phyloP scores from a whole-genome alignment of 2,329 filamentous ascomycete genomes.

The Paecilomyces dactylethromorphus region DNA sequence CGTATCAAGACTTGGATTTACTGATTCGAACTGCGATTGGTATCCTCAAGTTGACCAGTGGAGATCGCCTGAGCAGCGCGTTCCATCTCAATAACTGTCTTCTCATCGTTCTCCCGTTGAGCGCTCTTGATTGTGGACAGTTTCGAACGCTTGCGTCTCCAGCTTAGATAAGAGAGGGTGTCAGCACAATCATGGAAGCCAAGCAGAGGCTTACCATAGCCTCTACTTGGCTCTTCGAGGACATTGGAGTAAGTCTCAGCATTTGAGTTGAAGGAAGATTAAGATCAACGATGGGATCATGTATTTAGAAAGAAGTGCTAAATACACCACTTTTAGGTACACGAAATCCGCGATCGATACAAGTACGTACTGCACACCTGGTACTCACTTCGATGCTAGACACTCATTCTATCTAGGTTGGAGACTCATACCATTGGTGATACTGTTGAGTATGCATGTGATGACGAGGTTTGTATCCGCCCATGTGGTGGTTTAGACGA shows the following conservation, averaged over 20 bases:
- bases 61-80: background rate
- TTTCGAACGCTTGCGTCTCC: background rate
- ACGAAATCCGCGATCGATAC: conserved; percentile 16
- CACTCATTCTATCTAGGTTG: background rate
- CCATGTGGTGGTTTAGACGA: background rate
- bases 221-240: conserved; percentile 27
- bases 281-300: background rate
- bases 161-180: background rate
- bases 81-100: background rate
- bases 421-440: background rate
- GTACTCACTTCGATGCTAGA: background rate
- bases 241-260: conserved; percentile 18
- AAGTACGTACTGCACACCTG: conserved; percentile 9
- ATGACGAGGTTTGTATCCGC: conserved; percentile 14
- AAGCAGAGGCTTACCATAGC: conserved; percentile 19
- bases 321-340: conserved; percentile 11
- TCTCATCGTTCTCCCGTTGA: background rate
- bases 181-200: conserved; percentile 8
- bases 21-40: background rate
- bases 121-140: background rate
- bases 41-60: background rate
- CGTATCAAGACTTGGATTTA: background rate
- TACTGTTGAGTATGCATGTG: conserved; percentile 13
- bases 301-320: background rate
- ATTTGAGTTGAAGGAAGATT: background rate